Percentiles rank a stretch among this genome's conserved stretches.
These are phyloP conservation scores for Syncephalastrum contaminatum DNA, from an alignment of 371 early-diverging fungal genomes.

Conservation along the genomic window DNA sequence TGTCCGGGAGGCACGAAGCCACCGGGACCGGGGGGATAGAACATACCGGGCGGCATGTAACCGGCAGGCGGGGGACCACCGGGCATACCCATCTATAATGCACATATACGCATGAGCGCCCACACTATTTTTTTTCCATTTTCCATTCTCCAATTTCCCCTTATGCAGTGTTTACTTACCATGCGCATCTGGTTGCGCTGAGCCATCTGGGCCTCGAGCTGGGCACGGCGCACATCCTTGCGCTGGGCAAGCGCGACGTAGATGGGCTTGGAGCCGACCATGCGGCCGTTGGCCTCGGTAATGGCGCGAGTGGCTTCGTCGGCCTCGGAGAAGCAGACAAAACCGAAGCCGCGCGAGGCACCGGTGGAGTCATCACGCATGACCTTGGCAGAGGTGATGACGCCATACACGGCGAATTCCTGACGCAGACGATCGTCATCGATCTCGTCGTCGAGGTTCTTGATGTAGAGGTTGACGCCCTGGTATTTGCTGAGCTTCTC, in stretches of 20 bases:
- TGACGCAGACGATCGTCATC: conserved; percentile 84
- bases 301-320: conserved; percentile 79
- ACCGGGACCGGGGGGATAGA: conserved; percentile 54
- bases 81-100: conserved; percentile 11
- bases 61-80: conserved; percentile 26
- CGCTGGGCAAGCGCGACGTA: conserved; percentile 93
- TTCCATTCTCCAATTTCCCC: background rate
- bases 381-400: conserved; percentile 87
- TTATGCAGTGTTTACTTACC: conserved; percentile 15
- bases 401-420: conserved; percentile 86
- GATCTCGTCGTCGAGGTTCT: conserved; percentile 88
- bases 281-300: conserved; percentile 79
- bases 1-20: conserved; percentile 66
- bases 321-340: conserved; percentile 75
- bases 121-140: background rate
- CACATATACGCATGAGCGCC: background rate
- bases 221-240: conserved; percentile 80
- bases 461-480: conserved; percentile 90
- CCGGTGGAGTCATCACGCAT: conserved; percentile 82
- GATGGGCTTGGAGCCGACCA: conserved; percentile 83
- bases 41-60: conserved; percentile 41
- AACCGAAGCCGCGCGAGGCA: conserved; percentile 68
- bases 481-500: conserved; percentile 90
- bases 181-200: conserved; percentile 69
- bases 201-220: conserved; percentile 81